Evolutionary conservation across 2,329 filamentous ascomycete species (phyloP).

Genomic region (Hymenoscyphus infarciens): DNA sequence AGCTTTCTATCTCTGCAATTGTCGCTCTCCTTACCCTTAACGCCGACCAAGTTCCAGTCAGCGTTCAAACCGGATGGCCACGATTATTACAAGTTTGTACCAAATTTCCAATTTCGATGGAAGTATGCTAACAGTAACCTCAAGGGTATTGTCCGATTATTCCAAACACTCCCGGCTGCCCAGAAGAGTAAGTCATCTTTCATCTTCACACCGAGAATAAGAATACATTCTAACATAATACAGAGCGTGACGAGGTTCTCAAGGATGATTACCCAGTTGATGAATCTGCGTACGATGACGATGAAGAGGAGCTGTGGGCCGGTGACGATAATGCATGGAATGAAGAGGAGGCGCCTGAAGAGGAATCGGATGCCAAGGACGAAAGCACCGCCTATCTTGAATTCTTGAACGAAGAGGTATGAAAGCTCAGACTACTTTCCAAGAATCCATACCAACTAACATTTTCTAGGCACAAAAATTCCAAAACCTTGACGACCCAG

Average conservation of each 20-base stretch:
- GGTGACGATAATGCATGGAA: constrained; percentile 81
- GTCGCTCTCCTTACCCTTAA: constrained; percentile 76
- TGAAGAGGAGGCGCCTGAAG: constrained; percentile 56
- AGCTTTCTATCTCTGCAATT: constrained; percentile 93
- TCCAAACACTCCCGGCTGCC: constrained; percentile 84
- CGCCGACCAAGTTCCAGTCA: constrained; percentile 80
- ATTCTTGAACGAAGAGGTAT: constrained; percentile 86
- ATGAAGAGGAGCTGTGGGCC: constrained; percentile 75
- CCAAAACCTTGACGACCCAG: constrained; percentile 62
- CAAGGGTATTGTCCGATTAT: constrained; percentile 78
- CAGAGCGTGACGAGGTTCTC: constrained; percentile 85
- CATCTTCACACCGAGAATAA: neutral
- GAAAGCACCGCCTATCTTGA: constrained; percentile 94
- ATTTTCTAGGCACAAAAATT: constrained; percentile 73
- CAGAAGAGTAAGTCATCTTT: constrained; percentile 64
- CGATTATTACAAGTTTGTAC: constrained; percentile 62
- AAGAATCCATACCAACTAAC: constrained; percentile 10
- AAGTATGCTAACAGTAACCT: neutral
- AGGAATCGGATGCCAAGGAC: constrained; percentile 66
- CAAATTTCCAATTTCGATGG: neutral
- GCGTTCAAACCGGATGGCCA: constrained; percentile 93
- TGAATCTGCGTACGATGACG: constrained; percentile 51
- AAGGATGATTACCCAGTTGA: constrained; percentile 80
- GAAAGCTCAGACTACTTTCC: constrained; percentile 24
- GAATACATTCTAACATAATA: constrained; percentile 27